Evolutionary conservation across 2,329 filamentous ascomycete genomes (phyloP), one percentile per base, ranked within the genome.

Genomic region (Fusarium odoratissimum): DNA sequence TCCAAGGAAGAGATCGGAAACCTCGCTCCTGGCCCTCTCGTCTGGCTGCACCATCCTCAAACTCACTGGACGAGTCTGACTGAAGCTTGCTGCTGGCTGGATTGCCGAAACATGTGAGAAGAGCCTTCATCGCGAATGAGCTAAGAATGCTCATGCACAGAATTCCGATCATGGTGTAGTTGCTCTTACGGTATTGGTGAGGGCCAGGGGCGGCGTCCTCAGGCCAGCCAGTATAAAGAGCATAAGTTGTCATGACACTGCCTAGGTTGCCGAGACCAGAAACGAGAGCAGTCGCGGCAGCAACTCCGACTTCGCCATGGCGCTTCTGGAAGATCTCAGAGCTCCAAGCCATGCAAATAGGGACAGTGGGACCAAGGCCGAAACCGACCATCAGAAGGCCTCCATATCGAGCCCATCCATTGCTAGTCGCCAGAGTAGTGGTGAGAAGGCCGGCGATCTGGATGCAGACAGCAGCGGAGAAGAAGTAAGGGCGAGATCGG

Each of bases 331-430:
- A 97, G 78, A 97, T 92, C 82, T 97, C 93, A 71, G 91, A 93
- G 37, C 93, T 94, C 95, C 95, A 97, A 40, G 94, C 92, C 95
- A 97, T 97, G 81, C 93, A 95, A 78, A 95, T 95, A 16, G 95
- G 95, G 2, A 97, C 94, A 0, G 95, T 97, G 7, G 95, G 95
- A 3, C 95, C 95, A 4, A 97, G 90, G 0, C 95, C 95, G 77
- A 97, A 97, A 8, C 95, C 95, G 40, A 97, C 92, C 83, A 97
- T 91, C 56, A 97, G 84, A n/a, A 97, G 89, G 8, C 95, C 95
- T 52, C 93, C 93, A 79, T 97, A 97, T 45, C 94, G 90, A 4
- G 93, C 91, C 94, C 94, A 97, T 41, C 91, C 90, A 75, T 91
- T 90, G 40, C 83, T 78, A 8, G 87, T 88, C 9, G 92, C 91